A percentile compares a stretch with the other conserved stretches of the same genome.
These are phyloP conservation scores for Plantago major DNA, from an alignment of 257 asterid species.

Conservation along the genomic window DNA sequence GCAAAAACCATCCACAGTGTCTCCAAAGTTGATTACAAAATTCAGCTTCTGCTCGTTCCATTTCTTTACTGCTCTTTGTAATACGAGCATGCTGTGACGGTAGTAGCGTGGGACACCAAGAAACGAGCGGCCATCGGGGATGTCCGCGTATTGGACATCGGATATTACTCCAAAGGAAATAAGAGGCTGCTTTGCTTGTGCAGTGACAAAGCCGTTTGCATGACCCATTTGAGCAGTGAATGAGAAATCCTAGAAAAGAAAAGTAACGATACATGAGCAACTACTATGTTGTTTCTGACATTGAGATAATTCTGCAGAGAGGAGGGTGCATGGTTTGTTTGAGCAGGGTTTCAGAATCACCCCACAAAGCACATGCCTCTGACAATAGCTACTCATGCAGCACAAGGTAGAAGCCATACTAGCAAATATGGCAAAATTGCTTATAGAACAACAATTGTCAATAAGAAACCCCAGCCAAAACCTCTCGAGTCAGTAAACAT, in stretches of 20 bases:
- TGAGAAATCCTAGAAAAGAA: slow-evolving; percentile 15
- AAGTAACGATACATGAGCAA: not conserved
- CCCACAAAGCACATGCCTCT: no score
- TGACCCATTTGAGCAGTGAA: slow-evolving; percentile 47
- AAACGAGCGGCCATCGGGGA: slow-evolving; percentile 85
- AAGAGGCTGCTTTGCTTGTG: slow-evolving; percentile 56
- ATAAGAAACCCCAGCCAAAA: no score
- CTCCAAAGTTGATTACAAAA: slow-evolving; percentile 76
- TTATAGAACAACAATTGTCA: no score
- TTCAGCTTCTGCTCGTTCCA: slow-evolving; percentile 47
- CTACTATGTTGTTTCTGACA: not conserved
- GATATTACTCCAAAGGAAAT: slow-evolving; percentile 91
- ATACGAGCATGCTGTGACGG: slow-evolving; percentile 64
- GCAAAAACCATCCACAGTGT: slow-evolving; percentile 82
- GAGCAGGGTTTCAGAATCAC: no score
- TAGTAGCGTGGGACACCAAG: slow-evolving; percentile 95
- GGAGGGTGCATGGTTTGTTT: no score
- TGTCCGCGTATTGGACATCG: slow-evolving; percentile 93
- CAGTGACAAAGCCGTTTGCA: slow-evolving; percentile 36
- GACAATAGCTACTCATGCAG: no score
- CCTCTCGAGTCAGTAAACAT: no score
- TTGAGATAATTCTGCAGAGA: not conserved
- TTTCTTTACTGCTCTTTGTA: slow-evolving; percentile 67
- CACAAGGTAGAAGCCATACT: no score
- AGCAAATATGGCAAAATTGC: no score